Base-by-base conservation (phyloP, 179 eudicot species). In the Carnegiea gigantea region DNA sequence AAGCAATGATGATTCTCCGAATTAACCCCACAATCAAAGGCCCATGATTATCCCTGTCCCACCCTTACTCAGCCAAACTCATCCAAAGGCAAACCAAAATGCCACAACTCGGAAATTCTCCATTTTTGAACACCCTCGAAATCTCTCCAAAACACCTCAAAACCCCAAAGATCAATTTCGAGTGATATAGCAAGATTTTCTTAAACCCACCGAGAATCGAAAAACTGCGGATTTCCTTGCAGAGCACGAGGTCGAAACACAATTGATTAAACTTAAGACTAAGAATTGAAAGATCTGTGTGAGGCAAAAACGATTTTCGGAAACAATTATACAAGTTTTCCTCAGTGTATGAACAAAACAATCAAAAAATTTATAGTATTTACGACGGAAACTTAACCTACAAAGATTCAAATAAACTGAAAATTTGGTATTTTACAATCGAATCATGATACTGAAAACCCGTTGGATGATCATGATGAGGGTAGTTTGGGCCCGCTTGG, bases 381-480 rank as follows among this genome's bases (percentile, higher is more conserved):
- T 81, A 73, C 77, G 73, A 60, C n/a, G 26, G n/a, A 62, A 60
- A 73, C 62, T 67, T 67, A 80, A 60, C n/a, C 72, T 38, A 73
- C 8, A 23, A 18, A 59, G 59, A 44, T 73, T 18, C 11, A 70
- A 64, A 46, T 20, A 2, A 81, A 75, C 4, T 15, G 12, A 71
- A 72, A 38, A 24, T 72, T 26, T 38, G 68, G 51, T 24, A 12
- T 33, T 78, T 59, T 62, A 77, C 73, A 77, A 78, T 72, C 65
- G 74, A 82, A 77, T 82, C 73, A 59, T 83, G 28, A 43, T 12
- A 3, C 48, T 78, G 73, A 79, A 68, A 74, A 10, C 70, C 30
- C 18, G 40, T 60, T 78, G 65, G 85, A 73, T 78, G 48, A 73
- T 60, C 57, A 49, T 65, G 76, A 9, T 49, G 82, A 79, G 60